These are phyloP conservation scores for Cytospora schulzeri DNA, from an alignment of 2,329 filamentous ascomycete species.

Conservation along the genomic window DNA sequence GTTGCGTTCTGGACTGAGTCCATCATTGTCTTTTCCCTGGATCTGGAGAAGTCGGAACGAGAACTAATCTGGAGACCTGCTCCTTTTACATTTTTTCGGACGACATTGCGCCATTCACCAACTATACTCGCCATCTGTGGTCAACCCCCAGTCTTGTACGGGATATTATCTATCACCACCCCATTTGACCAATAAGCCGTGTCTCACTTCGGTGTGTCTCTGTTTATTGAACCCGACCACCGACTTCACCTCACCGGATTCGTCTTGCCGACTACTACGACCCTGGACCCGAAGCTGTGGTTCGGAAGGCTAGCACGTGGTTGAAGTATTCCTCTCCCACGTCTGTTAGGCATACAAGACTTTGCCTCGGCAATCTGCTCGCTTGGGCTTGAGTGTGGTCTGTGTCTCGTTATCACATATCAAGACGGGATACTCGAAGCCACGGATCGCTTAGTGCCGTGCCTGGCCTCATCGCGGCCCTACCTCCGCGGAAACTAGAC, in stretches of 20 bases:
- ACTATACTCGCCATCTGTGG: conserved; percentile 23
- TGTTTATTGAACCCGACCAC: conserved; percentile 15
- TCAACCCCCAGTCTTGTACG: conserved; percentile 5
- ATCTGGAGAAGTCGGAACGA: conserved; percentile 11
- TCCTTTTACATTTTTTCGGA: background rate
- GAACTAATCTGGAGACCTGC: background rate
- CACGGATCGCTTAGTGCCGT: conserved; percentile 6
- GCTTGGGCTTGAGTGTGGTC: background rate
- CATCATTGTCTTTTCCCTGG: conserved; percentile 3
- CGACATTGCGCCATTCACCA: conserved; percentile 27
- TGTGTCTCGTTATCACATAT: conserved; percentile 2
- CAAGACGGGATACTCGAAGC: conserved; percentile 19
- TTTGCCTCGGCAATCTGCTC: background rate
- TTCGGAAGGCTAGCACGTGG: conserved; percentile 21
- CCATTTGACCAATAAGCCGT: conserved; percentile 18
- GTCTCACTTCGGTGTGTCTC: conserved; percentile 6
- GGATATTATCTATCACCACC: conserved; percentile 6
- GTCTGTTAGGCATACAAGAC: background rate
- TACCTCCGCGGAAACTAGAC: conserved; percentile 19
- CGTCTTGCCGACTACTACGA: conserved; percentile 7
- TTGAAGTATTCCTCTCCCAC: conserved; percentile 2
- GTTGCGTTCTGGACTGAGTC: conserved; percentile 8
- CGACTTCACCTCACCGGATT: conserved; percentile 16
- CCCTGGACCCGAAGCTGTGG: conserved; percentile 16
- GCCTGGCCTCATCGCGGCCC: conserved; percentile 1